phyloP scores from a whole-genome alignment of 306 rosid species.

The Trichosanthes truncata region DNA sequence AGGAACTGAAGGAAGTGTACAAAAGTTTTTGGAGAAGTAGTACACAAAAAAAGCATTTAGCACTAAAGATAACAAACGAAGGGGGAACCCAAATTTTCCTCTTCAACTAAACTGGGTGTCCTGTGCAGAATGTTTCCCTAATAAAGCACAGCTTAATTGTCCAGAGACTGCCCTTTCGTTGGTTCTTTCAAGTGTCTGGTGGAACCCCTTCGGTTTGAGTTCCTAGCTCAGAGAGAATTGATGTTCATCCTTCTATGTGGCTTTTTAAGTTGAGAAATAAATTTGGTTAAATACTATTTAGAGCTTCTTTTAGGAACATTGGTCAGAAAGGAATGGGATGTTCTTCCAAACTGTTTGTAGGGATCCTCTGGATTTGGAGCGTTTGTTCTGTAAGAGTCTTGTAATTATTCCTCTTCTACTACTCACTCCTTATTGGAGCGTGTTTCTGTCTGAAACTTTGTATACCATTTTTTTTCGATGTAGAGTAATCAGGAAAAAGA shows the following conservation, averaged over 20 bases:
- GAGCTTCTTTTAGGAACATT: not conserved
- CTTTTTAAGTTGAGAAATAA: not conserved
- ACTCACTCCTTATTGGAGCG: not conserved
- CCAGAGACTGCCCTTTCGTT: not conserved
- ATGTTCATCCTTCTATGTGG: not conserved
- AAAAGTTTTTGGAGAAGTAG: not conserved
- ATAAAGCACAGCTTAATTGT: too few species aligned
- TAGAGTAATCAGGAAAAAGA: not conserved
- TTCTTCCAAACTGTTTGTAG: not conserved
- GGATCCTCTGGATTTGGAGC: not conserved
- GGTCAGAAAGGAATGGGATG: not conserved
- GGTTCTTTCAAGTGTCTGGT: not conserved
- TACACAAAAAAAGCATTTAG: not conserved
- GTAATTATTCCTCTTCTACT: not conserved
- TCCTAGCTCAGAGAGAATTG: not conserved
- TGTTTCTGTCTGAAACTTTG: too few species aligned
- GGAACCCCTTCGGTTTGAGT: not conserved
- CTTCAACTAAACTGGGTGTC: not conserved
- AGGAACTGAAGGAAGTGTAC: not conserved
- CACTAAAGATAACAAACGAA: too few species aligned
- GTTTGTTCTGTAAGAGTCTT: not conserved
- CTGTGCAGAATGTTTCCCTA: too few species aligned
- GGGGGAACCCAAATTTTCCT: not conserved
- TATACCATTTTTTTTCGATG: not conserved
- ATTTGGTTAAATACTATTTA: not conserved